Evolutionary conservation across 257 asterid species (phyloP).

Genomic region (Fraxinus excelsior): DNA sequence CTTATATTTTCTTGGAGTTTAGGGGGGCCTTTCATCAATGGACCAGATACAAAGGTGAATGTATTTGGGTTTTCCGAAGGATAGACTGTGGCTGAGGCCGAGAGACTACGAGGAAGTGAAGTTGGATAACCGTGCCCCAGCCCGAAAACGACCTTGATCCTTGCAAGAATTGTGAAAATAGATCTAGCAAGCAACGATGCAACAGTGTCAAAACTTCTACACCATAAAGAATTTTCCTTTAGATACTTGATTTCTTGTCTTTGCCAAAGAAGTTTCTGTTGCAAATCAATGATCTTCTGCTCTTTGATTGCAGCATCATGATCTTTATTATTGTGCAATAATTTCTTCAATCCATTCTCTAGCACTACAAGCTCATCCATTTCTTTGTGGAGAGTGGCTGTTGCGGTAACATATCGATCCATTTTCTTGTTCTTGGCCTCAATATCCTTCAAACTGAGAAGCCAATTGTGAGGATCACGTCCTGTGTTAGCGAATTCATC

Average conservation of each 20-base stretch:
- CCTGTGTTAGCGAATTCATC: conserved; percentile 71
- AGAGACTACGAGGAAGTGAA: conserved; percentile 70
- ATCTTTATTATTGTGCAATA: conserved; percentile 31
- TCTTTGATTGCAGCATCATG: conserved; percentile 40
- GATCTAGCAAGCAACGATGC: conserved; percentile 57
- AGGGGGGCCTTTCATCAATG: conserved; percentile 40
- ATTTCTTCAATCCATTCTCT: conserved; percentile 54
- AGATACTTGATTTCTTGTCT: conserved; percentile 72
- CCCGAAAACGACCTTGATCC: conserved; percentile 79
- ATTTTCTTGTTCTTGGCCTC: conserved; percentile 59
- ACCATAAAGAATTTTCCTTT: conserved; percentile 79
- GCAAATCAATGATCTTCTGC: conserved; percentile 55
- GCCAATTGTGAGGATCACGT: conserved; percentile 66
- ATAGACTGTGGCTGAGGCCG: conserved; percentile 81
- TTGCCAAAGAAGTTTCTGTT: conserved; percentile 79
- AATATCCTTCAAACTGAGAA: conserved; percentile 58
- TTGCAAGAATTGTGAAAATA: conserved; percentile 65
- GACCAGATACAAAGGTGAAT: conserved; percentile 55
- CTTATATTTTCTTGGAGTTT: conserved; percentile 19
- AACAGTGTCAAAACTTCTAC: conserved; percentile 71
- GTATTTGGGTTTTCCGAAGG: conserved; percentile 64
- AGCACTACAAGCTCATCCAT: conserved; percentile 70
- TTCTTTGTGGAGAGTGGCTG: conserved; percentile 57
- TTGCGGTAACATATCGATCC: conserved; percentile 50
- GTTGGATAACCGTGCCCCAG: conserved; percentile 49